phyloP scores from a whole-genome alignment of 495 filamentous ascomycete genomes.

The Xylaria flabelliformis region DNA sequence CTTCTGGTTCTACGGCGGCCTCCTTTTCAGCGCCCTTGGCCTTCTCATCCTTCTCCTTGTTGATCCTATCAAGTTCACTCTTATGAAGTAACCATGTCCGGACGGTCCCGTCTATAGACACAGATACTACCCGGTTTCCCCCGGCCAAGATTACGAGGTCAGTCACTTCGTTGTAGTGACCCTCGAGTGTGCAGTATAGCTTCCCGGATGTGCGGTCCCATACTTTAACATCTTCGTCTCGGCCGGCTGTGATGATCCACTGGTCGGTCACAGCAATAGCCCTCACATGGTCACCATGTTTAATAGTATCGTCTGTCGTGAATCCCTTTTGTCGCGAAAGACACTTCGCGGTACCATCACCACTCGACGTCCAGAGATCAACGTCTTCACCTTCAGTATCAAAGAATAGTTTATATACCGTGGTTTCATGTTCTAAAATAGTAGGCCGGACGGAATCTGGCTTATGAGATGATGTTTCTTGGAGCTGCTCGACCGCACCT shows the following conservation, averaged over 20 bases:
- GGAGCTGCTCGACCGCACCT: constrained; percentile 53
- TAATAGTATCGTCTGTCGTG: constrained; percentile 71
- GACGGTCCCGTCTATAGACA: constrained; percentile 87
- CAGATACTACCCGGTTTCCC: constrained; percentile 69
- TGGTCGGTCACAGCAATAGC: constrained; percentile 75
- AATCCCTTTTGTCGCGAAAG: constrained; percentile 69
- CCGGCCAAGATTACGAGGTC: constrained; percentile 69
- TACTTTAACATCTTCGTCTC: constrained; percentile 89
- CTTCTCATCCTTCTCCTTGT: constrained; percentile 59
- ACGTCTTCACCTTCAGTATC: constrained; percentile 62
- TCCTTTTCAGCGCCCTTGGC: constrained; percentile 55
- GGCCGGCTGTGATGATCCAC: constrained; percentile 89
- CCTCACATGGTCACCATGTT: constrained; percentile 88
- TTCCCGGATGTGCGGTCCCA: constrained; percentile 80
- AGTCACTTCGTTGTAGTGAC: constrained; percentile 93
- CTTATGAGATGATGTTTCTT: constrained; percentile 44
- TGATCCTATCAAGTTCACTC: constrained; percentile 64
- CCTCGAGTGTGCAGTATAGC: constrained; percentile 76
- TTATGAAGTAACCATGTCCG: constrained; percentile 77
- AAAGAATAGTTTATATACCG: constrained; percentile 77
- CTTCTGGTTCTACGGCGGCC: constrained; percentile 43
- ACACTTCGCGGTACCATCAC: constrained; percentile 82
- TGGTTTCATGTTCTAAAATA: constrained; percentile 86
- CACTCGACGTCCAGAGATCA: constrained; percentile 90
- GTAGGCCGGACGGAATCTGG: constrained; percentile 57